Evolutionary conservation across 202 grass and related monocot genomes (phyloP).

Genomic region (Hordeum pubiflorum): DNA sequence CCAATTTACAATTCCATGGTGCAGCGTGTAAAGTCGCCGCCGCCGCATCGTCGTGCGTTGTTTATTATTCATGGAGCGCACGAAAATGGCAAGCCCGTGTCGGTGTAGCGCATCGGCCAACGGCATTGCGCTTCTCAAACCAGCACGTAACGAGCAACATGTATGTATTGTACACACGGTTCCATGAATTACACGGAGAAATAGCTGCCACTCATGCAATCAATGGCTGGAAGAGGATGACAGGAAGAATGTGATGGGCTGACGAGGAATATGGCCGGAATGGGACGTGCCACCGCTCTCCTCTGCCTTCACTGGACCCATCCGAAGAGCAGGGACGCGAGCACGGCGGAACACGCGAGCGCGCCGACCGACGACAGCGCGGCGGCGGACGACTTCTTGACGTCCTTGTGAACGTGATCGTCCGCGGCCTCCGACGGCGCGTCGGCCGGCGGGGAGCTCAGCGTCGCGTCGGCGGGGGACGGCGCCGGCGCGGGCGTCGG

Average conservation of each 20-base stretch:
- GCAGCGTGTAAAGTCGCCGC: background rate
- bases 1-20: background rate
- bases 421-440: constrained; percentile 42
- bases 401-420: constrained; percentile 49
- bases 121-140: background rate
- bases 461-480: background rate
- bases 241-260: background rate
- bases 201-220: constrained; percentile 6
- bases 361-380: background rate
- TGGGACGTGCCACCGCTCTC: no score
- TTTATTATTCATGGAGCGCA: background rate
- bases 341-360: constrained; percentile 22
- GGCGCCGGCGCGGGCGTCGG: constrained; percentile 19
- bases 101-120: background rate
- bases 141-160: background rate
- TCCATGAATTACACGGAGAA: background rate
- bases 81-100: background rate
- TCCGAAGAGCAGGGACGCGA: constrained; percentile 15
- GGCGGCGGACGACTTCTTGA: constrained; percentile 27
- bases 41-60: background rate
- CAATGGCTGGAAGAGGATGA: background rate
- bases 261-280: background rate
- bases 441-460: constrained; percentile 26
- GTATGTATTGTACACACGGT: background rate
- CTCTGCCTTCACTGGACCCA: no score